Evolutionary conservation across 2,329 filamentous ascomycete genomes (phyloP).

Genomic region (Neopestalotiopsis rosae): DNA sequence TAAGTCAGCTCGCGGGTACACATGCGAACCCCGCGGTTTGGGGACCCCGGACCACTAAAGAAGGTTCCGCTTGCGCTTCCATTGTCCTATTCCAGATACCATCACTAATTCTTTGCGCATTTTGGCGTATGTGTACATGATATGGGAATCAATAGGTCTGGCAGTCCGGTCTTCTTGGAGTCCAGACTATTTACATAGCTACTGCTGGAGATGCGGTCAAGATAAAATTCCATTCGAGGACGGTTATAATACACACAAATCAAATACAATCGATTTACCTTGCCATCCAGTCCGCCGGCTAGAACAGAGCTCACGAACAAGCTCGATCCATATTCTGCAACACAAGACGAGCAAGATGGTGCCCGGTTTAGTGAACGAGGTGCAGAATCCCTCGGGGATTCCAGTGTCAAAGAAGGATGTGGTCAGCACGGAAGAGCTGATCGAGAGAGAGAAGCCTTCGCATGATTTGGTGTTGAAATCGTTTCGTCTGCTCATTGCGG

Average conservation of each 20-base stretch:
- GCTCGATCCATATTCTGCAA: not conserved
- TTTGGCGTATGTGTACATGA: not conserved
- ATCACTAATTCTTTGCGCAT: not conserved
- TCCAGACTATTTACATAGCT: not conserved
- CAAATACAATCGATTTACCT: not conserved
- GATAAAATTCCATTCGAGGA: not conserved
- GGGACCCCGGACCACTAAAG: not conserved
- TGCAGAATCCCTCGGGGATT: constrained; percentile 10
- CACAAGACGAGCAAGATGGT: constrained; percentile 8
- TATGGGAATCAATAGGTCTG: constrained; percentile 1
- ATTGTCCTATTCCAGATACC: constrained; percentile 4
- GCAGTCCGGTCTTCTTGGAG: not conserved
- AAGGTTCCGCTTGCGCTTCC: constrained; percentile 17
- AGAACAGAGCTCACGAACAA: not conserved
- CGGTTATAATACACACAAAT: not conserved
- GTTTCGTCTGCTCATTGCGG: constrained; percentile 68
- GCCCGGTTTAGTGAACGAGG: constrained; percentile 10
- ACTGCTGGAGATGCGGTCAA: not conserved
- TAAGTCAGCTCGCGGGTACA: not conserved
- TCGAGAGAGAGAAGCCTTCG: constrained; percentile 14
- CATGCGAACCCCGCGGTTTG: constrained; percentile 6
- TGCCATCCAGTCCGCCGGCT: not conserved
- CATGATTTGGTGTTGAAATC: constrained; percentile 60
- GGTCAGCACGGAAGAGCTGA: constrained; percentile 1
- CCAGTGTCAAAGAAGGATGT: constrained; percentile 11